A percentile compares a stretch with the other conserved stretches of the same genome.
Conservation (phyloP, 2,329 filamentous ascomycete genomes). For the Thelonectria blattea region DNA sequence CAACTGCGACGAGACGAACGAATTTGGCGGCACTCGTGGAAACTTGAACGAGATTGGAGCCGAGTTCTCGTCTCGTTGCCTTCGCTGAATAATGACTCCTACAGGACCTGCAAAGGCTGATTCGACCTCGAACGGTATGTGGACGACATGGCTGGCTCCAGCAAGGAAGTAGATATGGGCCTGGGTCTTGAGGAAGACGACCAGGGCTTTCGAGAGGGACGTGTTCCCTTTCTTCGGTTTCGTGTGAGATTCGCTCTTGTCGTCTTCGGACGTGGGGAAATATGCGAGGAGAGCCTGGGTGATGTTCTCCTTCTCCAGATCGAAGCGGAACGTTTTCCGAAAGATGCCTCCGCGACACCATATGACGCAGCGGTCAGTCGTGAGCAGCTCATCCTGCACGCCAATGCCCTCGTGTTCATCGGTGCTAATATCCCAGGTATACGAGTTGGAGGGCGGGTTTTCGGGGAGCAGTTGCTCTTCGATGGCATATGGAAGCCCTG, state of each 20-base stretch:
- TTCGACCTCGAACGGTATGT: conserved; percentile 94
- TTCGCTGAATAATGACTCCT: conserved; percentile 87
- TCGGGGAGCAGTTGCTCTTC: conserved; percentile 76
- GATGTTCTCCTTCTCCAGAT: conserved; percentile 84
- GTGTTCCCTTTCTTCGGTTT: conserved; percentile 24
- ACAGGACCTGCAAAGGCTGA: conserved; percentile 80
- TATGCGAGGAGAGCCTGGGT: conserved; percentile 85
- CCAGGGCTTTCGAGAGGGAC: conserved; percentile 70
- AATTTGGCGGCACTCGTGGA: conserved; percentile 75
- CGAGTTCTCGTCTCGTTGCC: conserved; percentile 60
- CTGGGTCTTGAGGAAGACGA: conserved; percentile 91
- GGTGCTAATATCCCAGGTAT: conserved; percentile 73
- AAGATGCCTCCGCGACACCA: conserved; percentile 90
- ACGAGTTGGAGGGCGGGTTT: conserved; percentile 69
- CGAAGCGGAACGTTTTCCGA: conserved; percentile 84
- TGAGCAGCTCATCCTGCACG: conserved; percentile 79
- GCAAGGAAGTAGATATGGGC: conserved; percentile 92
- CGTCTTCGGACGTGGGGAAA: conserved; percentile 67
- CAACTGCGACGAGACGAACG: conserved; percentile 76
- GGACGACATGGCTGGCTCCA: conserved; percentile 85
- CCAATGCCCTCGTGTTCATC: conserved; percentile 48
- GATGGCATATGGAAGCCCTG: conserved; percentile 82
- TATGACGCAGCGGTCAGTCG: conserved; percentile 76
- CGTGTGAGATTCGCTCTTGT: conserved; percentile 25
- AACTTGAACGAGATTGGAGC: conserved; percentile 61